phyloP scores from a whole-genome alignment of 495 filamentous ascomycete species.

The Alectoria sarmentosa region DNA sequence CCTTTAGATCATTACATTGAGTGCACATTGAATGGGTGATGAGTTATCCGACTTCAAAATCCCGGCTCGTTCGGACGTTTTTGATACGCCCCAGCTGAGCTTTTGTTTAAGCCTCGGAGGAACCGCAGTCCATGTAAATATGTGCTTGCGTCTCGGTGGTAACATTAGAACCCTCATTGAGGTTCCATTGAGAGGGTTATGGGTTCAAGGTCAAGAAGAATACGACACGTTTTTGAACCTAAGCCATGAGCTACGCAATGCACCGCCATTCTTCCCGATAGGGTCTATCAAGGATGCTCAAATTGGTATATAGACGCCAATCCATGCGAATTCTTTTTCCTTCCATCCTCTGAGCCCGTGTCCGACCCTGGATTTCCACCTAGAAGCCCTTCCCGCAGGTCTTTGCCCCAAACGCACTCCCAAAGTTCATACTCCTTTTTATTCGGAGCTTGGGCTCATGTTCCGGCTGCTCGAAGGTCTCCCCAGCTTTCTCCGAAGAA shows the following conservation, averaged over 20 bases:
- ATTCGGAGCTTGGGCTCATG: constrained; percentile 20
- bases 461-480: constrained; percentile 22
- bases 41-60: no score
- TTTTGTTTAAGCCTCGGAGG: no score
- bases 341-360: background rate
- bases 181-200: no score
- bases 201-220: background rate
- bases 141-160: no score
- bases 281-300: background rate
- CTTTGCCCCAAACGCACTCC: constrained; percentile 21
- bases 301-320: constrained; percentile 1
- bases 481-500: constrained; percentile 16
- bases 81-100: no score
- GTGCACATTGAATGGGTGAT: no score
- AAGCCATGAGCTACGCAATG: background rate
- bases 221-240: background rate
- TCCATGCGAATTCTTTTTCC: background rate
- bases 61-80: no score
- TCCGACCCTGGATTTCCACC: background rate
- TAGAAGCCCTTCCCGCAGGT: constrained; percentile 11
- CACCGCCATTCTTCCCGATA: background rate
- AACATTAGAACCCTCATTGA: no score
- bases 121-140: no score
- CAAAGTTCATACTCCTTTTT: constrained; percentile 29
- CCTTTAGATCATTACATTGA: no score